Percentiles rank a stretch among this genome's conserved stretches.
Evolutionary conservation across 352 stramenopile species (phyloP).

Genomic region (Phytopythium helicoides): DNA sequence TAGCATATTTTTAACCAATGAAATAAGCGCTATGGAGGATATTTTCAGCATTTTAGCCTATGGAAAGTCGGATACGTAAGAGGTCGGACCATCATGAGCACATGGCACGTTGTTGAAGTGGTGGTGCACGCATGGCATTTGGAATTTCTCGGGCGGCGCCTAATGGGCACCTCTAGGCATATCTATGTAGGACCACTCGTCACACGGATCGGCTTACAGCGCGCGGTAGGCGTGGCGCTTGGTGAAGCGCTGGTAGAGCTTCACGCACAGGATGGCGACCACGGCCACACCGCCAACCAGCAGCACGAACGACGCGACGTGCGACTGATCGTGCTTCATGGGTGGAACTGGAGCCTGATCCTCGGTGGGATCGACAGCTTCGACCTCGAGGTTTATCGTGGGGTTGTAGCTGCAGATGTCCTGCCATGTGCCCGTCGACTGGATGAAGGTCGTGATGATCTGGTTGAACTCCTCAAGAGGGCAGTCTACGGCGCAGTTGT

Average conservation of each 20-base stretch:
- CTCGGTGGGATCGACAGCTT: neutral
- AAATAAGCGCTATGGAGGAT: no score
- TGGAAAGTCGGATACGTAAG: neutral
- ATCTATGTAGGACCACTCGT: no score
- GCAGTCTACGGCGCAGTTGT: conserved; percentile 56
- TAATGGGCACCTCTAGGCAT: no score
- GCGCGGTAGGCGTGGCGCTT: conserved; percentile 39
- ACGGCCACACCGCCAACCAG: conserved; percentile 32
- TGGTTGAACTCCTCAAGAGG: conserved; percentile 51
- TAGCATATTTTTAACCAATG: conserved; percentile 33
- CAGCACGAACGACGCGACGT: conserved; percentile 33
- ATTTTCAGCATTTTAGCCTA: no score
- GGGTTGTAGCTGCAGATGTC: conserved; percentile 74
- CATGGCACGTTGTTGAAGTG: no score
- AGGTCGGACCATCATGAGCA: conserved; percentile 7
- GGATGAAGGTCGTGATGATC: conserved; percentile 55
- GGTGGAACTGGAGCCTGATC: neutral
- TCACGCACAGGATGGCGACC: conserved; percentile 32
- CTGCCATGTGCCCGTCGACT: conserved; percentile 61
- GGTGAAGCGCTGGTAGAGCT: conserved; percentile 44
- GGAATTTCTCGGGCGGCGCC: no score
- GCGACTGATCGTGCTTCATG: neutral
- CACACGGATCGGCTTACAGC: conserved; percentile 15
- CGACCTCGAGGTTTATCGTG: conserved; percentile 23
- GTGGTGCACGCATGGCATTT: no score